phyloP scores from a whole-genome alignment of 2,329 filamentous ascomycete genomes.

The Ophiostoma fasciatum region DNA sequence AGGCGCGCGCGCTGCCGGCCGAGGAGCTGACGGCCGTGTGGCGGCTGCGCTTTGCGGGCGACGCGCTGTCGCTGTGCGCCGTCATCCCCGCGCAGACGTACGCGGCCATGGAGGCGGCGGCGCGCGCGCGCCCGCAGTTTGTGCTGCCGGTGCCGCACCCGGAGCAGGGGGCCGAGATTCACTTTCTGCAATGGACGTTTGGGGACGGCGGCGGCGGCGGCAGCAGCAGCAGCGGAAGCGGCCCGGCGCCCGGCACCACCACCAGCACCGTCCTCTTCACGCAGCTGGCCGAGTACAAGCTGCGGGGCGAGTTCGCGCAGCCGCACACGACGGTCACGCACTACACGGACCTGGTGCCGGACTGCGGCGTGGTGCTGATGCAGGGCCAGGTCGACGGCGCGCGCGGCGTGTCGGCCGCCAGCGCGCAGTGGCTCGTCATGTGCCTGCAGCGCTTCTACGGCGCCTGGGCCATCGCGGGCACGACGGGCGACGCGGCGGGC shows the following conservation, averaged over 20 bases:
- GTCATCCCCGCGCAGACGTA: constrained; percentile 64
- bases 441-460: constrained; percentile 91
- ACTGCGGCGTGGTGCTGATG: constrained; percentile 71
- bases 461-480: constrained; percentile 32
- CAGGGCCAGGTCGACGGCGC: constrained; percentile 67
- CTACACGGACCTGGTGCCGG: constrained; percentile 62
- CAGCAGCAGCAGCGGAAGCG: not conserved
- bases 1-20: constrained; percentile 54
- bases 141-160: constrained; percentile 70
- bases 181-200: constrained; percentile 94
- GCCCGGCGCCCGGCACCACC: constrained; percentile 26
- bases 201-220: constrained; percentile 26
- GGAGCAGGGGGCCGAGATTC: constrained; percentile 66
- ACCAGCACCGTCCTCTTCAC: constrained; percentile 80
- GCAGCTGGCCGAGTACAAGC: constrained; percentile 82
- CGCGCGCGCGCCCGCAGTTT: constrained; percentile 69
- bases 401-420: constrained; percentile 59
- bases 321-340: constrained; percentile 93
- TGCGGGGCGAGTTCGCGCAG: constrained; percentile 73
- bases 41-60: constrained; percentile 70
- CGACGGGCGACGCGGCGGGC: constrained; percentile 20
- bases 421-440: constrained; percentile 83
- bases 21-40: constrained; percentile 81
- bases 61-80: constrained; percentile 67
- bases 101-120: constrained; percentile 52